Conservation (phyloP, 148 eudicot species). For the Cornus suecica region DNA sequence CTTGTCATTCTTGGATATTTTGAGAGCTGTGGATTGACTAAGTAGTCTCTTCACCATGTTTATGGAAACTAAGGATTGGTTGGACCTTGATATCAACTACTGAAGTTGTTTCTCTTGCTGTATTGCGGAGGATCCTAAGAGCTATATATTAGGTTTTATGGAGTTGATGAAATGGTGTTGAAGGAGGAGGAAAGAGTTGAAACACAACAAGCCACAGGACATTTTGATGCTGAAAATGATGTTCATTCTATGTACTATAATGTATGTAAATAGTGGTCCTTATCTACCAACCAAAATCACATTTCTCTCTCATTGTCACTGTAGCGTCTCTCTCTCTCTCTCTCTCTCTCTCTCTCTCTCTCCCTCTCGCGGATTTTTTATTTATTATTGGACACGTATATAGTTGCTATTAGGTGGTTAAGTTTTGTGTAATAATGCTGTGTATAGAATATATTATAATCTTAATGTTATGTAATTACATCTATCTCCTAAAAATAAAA, state of each 20-base stretch:
- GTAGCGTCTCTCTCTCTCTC: too few species aligned
- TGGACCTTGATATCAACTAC: neutral
- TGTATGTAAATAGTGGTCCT: conserved; percentile 11
- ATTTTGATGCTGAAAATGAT: conserved; percentile 18
- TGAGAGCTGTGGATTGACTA: conserved; percentile 3
- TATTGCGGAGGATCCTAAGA: neutral
- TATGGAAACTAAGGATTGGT: neutral
- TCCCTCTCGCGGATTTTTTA: too few species aligned
- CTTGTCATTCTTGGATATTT: conserved; percentile 24
- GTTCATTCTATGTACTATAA: conserved; percentile 1
- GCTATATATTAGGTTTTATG: neutral
- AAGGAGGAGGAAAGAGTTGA: neutral
- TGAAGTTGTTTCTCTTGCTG: neutral
- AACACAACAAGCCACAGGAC: neutral
- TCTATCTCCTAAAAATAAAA: too few species aligned
- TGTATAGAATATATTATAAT: too few species aligned
- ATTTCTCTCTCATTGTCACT: conserved; percentile 1
- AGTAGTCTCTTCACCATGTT: conserved; percentile 17
- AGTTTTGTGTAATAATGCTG: too few species aligned
- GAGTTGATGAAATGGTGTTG: neutral
- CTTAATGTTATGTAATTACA: too few species aligned
- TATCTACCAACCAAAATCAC: neutral
- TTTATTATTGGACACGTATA: too few species aligned
- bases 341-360: conserved; percentile 6
- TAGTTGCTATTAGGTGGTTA: too few species aligned